phyloP scores from a whole-genome alignment of 75 land plant species.

The Cupressus sempervirens region DNA sequence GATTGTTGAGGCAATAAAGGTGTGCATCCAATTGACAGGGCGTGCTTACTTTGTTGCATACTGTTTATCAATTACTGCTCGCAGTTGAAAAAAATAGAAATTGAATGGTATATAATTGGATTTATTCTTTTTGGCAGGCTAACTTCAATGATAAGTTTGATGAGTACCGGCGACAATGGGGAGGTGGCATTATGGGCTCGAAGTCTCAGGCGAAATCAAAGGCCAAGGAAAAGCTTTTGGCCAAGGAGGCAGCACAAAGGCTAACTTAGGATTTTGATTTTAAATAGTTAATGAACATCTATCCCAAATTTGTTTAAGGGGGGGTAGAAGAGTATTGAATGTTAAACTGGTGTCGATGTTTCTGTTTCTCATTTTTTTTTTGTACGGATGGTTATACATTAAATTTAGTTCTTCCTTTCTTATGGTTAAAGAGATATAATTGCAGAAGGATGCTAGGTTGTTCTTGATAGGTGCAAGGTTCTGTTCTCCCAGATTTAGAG shows the following conservation, averaged over 20 bases:
- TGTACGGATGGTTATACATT: too few species aligned
- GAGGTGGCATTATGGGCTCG: constrained; percentile 89
- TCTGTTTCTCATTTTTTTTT: too few species aligned
- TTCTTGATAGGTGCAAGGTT: too few species aligned
- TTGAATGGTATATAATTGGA: neutral
- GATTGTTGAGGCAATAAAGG: constrained; percentile 65
- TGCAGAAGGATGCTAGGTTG: too few species aligned
- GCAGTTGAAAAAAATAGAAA: neutral
- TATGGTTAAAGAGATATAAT: too few species aligned
- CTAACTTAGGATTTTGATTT: constrained; percentile 18
- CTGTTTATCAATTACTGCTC: neutral
- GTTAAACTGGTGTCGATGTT: too few species aligned
- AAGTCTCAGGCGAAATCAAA: constrained; percentile 90
- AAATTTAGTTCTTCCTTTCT: too few species aligned
- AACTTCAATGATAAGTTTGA: constrained; percentile 89
- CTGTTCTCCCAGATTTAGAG: too few species aligned
- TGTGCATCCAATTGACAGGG: constrained; percentile 9
- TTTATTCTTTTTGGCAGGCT: constrained; percentile 39
- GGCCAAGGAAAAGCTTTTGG: constrained; percentile 66
- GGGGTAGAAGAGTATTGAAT: too few species aligned
- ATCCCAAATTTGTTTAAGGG: too few species aligned
- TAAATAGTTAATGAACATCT: too few species aligned
- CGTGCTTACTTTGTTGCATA: neutral
- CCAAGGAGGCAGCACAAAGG: constrained; percentile 90
- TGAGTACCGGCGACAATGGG: constrained; percentile 77